phyloP scores from a whole-genome alignment of 83 land plant genomes.

The Thuja plicata region DNA sequence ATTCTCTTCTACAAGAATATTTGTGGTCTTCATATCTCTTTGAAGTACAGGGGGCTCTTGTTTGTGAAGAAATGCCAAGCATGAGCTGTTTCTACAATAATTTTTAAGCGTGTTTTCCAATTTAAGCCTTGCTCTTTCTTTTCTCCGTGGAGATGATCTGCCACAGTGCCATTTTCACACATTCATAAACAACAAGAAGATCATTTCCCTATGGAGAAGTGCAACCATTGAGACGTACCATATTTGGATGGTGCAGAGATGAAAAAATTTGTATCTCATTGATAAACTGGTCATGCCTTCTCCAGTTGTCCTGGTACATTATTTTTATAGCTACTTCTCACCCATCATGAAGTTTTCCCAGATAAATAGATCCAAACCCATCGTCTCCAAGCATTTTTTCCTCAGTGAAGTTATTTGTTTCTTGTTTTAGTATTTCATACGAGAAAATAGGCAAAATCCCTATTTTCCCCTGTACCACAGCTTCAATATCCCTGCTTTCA shows the following conservation, averaged over 20 bases:
- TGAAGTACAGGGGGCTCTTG: constrained; percentile 35
- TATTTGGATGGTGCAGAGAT: constrained; percentile 37
- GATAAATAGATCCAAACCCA: constrained; percentile 49
- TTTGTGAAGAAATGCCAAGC: constrained; percentile 46
- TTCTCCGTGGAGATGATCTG: constrained; percentile 41
- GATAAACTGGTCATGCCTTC: constrained; percentile 39
- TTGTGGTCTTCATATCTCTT: constrained; percentile 46
- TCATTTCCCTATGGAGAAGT: constrained; percentile 23
- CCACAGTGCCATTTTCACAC: constrained; percentile 43
- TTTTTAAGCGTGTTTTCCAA: constrained; percentile 38
- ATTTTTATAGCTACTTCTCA: constrained; percentile 43
- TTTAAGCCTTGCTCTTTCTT: constrained; percentile 11
- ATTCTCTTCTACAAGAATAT: constrained; percentile 41
- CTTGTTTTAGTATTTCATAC: constrained; percentile 25
- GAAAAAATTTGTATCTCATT: constrained; percentile 48
- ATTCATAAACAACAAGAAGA: constrained; percentile 47
- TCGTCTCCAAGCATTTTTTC: constrained; percentile 36
- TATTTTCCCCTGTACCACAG: not conserved
- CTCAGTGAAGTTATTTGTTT: constrained; percentile 43
- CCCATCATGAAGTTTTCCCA: constrained; percentile 25
- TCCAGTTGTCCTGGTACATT: constrained; percentile 24
- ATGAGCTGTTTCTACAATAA: constrained; percentile 39
- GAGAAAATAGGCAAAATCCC: constrained; percentile 22
- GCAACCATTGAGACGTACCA: constrained; percentile 51
- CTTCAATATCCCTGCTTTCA: not conserved